These are phyloP conservation scores for Piloderma croceum DNA, from an alignment of 768 basidiomycete genomes.

Conservation along the genomic window DNA sequence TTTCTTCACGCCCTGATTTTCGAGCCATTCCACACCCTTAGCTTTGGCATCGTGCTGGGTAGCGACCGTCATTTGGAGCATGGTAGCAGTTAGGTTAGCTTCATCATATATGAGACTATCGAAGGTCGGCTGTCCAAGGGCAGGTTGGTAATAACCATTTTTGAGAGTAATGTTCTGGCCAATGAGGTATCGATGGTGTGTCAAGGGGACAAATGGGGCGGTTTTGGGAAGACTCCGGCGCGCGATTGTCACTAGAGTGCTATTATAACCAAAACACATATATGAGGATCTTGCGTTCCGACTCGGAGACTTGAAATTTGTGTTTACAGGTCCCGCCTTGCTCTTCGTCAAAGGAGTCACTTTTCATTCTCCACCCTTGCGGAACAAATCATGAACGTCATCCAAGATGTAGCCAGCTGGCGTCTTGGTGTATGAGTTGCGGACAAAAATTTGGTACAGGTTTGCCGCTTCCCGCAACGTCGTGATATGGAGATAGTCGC, in stretches of 20 bases:
- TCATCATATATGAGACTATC: conserved; percentile 14
- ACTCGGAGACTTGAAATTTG: too few species aligned
- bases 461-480: conserved; percentile 8
- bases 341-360: conserved; percentile 7
- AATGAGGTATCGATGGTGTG: too few species aligned
- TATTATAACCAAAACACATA: too few species aligned
- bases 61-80: conserved; percentile 10
- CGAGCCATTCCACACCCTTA: conserved; percentile 8
- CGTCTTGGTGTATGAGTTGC: conserved; percentile 5
- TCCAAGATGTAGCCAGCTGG: conserved; percentile 14
- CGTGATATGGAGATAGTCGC: conserved; percentile 7
- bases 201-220: too few species aligned
- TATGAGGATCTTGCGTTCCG: too few species aligned
- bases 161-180: too few species aligned
- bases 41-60: conserved; percentile 6
- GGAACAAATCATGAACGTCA: conserved; percentile 13
- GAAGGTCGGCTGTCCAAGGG: conserved; percentile 8
- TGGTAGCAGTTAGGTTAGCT: conserved; percentile 8
- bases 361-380: conserved; percentile 12
- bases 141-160: conserved; percentile 9
- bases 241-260: too few species aligned
- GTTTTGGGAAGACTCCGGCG: too few species aligned
- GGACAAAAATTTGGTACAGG: conserved; percentile 12
- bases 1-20: too few species aligned
- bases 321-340: conserved; percentile 7